Percentiles rank a stretch among this genome's conserved stretches.
phyloP scores from a whole-genome alignment of 768 basidiomycete genomes.

The Kwoniella europaea region DNA sequence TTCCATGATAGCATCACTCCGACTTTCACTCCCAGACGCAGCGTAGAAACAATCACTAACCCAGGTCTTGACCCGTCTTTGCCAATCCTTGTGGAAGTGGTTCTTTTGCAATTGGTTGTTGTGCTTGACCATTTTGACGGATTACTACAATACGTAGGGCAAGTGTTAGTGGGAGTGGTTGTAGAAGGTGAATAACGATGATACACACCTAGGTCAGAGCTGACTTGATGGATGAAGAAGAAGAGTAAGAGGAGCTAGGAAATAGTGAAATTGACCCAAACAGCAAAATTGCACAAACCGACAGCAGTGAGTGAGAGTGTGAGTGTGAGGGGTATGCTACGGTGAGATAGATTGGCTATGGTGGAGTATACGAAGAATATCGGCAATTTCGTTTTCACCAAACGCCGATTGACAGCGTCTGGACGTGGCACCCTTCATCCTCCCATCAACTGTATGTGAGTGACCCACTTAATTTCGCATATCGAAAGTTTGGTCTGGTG shows the following conservation, averaged over 20 bases:
- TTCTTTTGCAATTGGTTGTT: slow-evolving; percentile 56
- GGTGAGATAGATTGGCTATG: neutral
- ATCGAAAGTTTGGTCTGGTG: neutral
- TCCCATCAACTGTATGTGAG: too few species aligned
- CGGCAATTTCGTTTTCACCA: slow-evolving; percentile 25
- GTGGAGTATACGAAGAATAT: neutral
- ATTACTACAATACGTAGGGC: slow-evolving; percentile 1
- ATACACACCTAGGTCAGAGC: slow-evolving; percentile 27
- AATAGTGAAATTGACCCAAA: neutral
- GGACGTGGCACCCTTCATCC: too few species aligned
- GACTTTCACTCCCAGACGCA: neutral
- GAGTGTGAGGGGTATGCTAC: slow-evolving; percentile 1
- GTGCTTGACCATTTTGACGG: slow-evolving; percentile 53
- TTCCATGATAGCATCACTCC: neutral
- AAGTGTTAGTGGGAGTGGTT: too few species aligned
- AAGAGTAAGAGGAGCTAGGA: slow-evolving; percentile 9
- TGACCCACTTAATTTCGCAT: neutral
- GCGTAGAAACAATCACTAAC: slow-evolving; percentile 20
- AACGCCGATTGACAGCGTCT: too few species aligned
- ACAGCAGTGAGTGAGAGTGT: neutral
- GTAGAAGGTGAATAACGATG: neutral
- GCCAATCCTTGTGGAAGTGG: slow-evolving; percentile 90
- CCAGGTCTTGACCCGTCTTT: slow-evolving; percentile 60
- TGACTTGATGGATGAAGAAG: slow-evolving; percentile 36
- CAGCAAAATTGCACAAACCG: slow-evolving; percentile 12